Base-by-base conservation (phyloP, 2,329 filamentous ascomycete genomes). In the Aureobasidium subglaciale region DNA sequence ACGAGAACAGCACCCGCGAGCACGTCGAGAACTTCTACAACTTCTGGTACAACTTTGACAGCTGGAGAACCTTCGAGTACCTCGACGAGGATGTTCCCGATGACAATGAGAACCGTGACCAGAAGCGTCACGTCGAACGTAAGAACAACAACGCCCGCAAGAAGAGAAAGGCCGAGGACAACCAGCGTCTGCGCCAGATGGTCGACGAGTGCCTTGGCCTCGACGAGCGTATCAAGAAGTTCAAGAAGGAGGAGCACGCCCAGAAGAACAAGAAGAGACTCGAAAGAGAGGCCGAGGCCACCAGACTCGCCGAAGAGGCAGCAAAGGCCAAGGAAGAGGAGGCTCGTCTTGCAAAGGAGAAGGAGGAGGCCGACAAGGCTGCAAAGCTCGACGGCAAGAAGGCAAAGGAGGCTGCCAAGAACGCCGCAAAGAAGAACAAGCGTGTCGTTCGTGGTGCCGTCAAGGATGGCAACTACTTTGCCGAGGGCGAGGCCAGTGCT, bases 41-140 rank as follows among this genome's bases (percentile, higher is more conserved):
- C 81, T 99, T 97, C 80, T 99, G 88, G 86, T 99, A 97, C 81
- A 95, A 92, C 81, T 95, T 99, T 67, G 93, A 99, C 80, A 93
- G 87, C 73, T 99, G 93, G 93, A 82, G 93, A 59, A 85, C 88
- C 2, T 99, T 99, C 67, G 93, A 99, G 77, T 99, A 99, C 75
- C 87, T 95, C 58, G 93, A 99, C 69, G 93, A 99, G 78, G 93
- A 99, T 70, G 92, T 99, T 27, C 93, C 93, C 37, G 93, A 99
- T 68, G 93, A 99, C 79, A 96, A 93, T 73, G 93, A 97, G 78
- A 96, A 91, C 79, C 91, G 93, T 72, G 92, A 97, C 76, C 93
- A 99, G 80, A 97, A 96, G 80, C 89, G 93, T 57, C 92, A 99
- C 75, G 85, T 93, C 65, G 93, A 99, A 79, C 87, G 91, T 72